Conservation (phyloP, 2,329 filamentous ascomycete species). For the Colletotrichum liriopes region DNA sequence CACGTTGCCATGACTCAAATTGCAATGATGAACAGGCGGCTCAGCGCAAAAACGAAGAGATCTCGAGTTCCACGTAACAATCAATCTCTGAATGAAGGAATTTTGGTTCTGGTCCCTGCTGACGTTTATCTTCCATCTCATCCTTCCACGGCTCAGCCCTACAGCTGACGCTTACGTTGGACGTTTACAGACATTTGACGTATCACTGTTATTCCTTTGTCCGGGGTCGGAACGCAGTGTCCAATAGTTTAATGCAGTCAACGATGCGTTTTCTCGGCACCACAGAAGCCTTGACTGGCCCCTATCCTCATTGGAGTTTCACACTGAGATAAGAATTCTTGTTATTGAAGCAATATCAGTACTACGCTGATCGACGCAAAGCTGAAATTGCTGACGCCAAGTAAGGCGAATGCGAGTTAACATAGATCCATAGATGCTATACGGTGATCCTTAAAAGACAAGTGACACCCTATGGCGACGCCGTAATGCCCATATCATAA, state of each 20-base stretch:
- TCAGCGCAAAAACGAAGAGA: not conserved
- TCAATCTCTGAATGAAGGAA: not conserved
- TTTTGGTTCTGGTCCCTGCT: not conserved
- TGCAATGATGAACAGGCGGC: not conserved
- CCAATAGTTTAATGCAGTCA: slow-evolving; percentile 10
- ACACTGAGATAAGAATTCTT: not conserved
- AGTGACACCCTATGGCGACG: not conserved
- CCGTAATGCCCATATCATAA: not conserved
- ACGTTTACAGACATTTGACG: not conserved
- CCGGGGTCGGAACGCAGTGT: not conserved
- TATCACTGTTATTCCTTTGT: not conserved
- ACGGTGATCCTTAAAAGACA: not conserved
- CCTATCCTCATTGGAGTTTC: not conserved
- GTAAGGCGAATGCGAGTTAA: no score
- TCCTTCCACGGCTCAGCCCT: not conserved
- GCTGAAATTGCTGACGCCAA: slow-evolving; percentile 3
- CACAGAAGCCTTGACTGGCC: not conserved
- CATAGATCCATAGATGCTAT: not conserved
- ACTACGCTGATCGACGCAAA: not conserved
- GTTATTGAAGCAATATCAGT: not conserved
- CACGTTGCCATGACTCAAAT: not conserved
- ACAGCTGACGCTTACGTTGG: slow-evolving; percentile 11
- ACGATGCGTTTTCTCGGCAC: no score
- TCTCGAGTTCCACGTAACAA: not conserved
- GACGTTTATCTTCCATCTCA: slow-evolving; percentile 15